Evolutionary conservation across 2,329 filamentous ascomycete genomes (phyloP).

Genomic region (Fusarium nygamai): DNA sequence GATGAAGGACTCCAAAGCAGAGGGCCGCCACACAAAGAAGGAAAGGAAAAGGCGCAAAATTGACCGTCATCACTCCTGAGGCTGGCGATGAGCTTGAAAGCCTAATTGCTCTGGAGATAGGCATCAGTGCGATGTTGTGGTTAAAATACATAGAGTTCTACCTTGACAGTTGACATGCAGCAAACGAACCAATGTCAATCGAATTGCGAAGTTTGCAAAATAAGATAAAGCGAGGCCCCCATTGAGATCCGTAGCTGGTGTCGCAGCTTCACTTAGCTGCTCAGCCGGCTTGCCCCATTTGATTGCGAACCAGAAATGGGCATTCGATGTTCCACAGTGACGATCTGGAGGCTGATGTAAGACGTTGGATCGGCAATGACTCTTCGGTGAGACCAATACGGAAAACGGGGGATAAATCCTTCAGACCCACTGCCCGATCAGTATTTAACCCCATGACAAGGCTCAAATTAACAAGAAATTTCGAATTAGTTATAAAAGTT

Average conservation of each 20-base stretch:
- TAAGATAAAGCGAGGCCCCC: fast-evolving
- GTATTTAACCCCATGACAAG: background rate
- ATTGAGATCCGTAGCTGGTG: fast-evolving
- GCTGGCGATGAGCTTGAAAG: fast-evolving
- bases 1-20: background rate
- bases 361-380: background rate
- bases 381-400: background rate
- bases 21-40: background rate
- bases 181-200: background rate
- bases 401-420: background rate
- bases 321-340: fast-evolving
- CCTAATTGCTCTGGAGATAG: fast-evolving
- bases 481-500: fast-evolving
- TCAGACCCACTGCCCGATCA: background rate
- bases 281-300: fast-evolving
- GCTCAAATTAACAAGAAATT: fast-evolving
- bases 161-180: background rate
- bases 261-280: fast-evolving
- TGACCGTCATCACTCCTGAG: background rate
- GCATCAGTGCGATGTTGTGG: fast-evolving
- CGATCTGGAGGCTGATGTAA: background rate
- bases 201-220: fast-evolving
- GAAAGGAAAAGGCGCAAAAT: background rate
- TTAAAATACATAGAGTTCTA: background rate
- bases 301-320: fast-evolving